phyloP scores from a whole-genome alignment of 495 filamentous ascomycete species.

The Zalerion maritima region DNA sequence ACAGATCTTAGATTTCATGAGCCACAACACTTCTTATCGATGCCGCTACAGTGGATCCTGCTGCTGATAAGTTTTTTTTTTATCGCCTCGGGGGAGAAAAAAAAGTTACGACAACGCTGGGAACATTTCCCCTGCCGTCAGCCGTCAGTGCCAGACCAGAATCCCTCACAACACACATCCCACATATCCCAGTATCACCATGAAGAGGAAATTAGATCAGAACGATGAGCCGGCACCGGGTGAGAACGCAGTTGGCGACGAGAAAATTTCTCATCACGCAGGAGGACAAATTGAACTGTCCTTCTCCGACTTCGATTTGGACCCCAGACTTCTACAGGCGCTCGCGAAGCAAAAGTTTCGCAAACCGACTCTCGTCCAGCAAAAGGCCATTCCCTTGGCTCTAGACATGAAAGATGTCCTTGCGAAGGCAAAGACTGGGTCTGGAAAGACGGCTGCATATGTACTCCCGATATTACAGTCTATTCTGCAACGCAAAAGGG shows the following conservation, averaged over 20 bases:
- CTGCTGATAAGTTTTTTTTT: no score
- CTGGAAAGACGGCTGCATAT: slow-evolving; percentile 95
- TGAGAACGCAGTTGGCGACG: slow-evolving; percentile 4
- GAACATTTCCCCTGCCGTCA: no score
- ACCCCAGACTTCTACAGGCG: slow-evolving; percentile 73
- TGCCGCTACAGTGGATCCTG: no score
- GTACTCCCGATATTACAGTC: slow-evolving; percentile 74
- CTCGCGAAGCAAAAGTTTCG: slow-evolving; percentile 71
- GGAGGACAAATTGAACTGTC: slow-evolving; percentile 11
- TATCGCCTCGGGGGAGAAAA: no score
- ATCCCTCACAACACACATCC: not conserved
- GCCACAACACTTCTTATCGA: no score
- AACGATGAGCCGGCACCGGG: slow-evolving; percentile 29
- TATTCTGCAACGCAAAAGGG: slow-evolving; percentile 63
- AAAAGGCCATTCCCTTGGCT: slow-evolving; percentile 74
- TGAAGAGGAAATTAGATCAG: slow-evolving; percentile 43
- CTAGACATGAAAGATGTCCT: slow-evolving; percentile 86
- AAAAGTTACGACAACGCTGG: no score
- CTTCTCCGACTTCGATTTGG: slow-evolving; percentile 53
- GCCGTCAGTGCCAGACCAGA: no score
- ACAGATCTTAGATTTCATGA: no score
- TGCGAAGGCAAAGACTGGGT: slow-evolving; percentile 81
- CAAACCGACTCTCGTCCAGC: slow-evolving; percentile 73
- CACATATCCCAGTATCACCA: slow-evolving; percentile 6
- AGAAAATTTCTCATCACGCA: not conserved